These are phyloP conservation scores for Aciculosporium take DNA, from an alignment of 2,329 filamentous ascomycete species.

Conservation along the genomic window DNA sequence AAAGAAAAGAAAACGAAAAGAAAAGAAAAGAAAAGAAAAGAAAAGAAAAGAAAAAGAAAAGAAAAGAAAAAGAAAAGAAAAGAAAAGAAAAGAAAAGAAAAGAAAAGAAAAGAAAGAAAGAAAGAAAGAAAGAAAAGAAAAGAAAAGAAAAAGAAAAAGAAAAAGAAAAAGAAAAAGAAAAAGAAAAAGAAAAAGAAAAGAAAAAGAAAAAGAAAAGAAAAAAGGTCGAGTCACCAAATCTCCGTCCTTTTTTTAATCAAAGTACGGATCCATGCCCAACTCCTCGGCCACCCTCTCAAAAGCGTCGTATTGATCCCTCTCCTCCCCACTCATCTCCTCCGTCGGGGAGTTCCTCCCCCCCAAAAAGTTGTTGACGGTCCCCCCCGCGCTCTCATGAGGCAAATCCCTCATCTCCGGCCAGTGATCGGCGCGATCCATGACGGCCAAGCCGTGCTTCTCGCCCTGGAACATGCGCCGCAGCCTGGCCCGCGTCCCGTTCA, in stretches of 20 bases:
- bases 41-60: conserved; percentile 18
- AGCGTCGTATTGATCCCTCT: background rate
- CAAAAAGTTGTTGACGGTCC: conserved; percentile 12
- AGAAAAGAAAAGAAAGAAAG: conserved; percentile 50
- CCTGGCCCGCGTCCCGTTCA: conserved; percentile 13
- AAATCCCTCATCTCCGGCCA: conserved; percentile 14
- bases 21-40: background rate
- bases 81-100: background rate
- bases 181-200: background rate
- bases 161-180: background rate
- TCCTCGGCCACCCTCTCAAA: conserved; percentile 9
- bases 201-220: background rate
- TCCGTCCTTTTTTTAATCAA: background rate
- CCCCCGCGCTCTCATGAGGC: conserved; percentile 12
- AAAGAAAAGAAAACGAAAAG: too few relatives aligned
- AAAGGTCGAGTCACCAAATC: background rate
- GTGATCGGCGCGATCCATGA: conserved; percentile 14
- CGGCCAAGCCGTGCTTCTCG: conserved; percentile 21
- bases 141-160: background rate
- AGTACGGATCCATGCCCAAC: conserved; percentile 7
- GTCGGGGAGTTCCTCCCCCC: background rate
- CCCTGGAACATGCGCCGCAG: conserved; percentile 28
- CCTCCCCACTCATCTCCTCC: conserved; percentile 4
- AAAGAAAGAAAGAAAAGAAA: background rate
- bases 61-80: background rate